phyloP scores from a whole-genome alignment of 2,329 filamentous ascomycete genomes.

The Capronia coronata region DNA sequence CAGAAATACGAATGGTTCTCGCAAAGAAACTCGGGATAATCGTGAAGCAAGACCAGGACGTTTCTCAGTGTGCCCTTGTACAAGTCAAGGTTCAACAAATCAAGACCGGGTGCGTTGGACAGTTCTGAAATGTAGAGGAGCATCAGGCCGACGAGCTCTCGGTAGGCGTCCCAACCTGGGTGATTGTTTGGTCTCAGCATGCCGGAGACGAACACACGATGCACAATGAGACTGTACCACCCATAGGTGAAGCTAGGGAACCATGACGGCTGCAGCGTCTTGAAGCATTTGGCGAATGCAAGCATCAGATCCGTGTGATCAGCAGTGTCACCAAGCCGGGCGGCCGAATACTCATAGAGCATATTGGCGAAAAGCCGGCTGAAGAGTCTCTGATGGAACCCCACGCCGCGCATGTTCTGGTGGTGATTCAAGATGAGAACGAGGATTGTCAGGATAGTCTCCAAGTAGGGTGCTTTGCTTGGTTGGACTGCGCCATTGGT shows the following conservation, averaged over 20 bases:
- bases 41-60: slow-evolving; percentile 78
- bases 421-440: slow-evolving; percentile 80
- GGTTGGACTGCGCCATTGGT: slow-evolving; percentile 52
- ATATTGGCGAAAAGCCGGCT: slow-evolving; percentile 82
- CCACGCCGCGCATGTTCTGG: slow-evolving; percentile 70
- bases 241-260: slow-evolving; percentile 78
- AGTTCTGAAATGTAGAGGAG: slow-evolving; percentile 71
- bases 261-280: slow-evolving; percentile 66
- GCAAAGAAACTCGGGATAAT: slow-evolving; percentile 87
- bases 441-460: slow-evolving; percentile 69
- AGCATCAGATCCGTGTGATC: slow-evolving; percentile 64
- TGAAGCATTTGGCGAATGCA: slow-evolving; percentile 63
- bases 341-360: slow-evolving; percentile 63
- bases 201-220: slow-evolving; percentile 75
- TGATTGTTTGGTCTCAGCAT: slow-evolving; percentile 63
- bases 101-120: slow-evolving; percentile 65
- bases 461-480: slow-evolving; percentile 64
- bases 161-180: slow-evolving; percentile 69
- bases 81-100: slow-evolving; percentile 67
- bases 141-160: slow-evolving; percentile 65
- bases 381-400: slow-evolving; percentile 82
- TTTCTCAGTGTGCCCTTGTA: slow-evolving; percentile 80
- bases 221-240: slow-evolving; percentile 76
- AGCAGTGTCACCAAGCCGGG: slow-evolving; percentile 53
- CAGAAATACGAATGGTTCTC: slow-evolving; percentile 79